Conservation (phyloP, 139 green algal species). For the Pleodorina starrii region DNA sequence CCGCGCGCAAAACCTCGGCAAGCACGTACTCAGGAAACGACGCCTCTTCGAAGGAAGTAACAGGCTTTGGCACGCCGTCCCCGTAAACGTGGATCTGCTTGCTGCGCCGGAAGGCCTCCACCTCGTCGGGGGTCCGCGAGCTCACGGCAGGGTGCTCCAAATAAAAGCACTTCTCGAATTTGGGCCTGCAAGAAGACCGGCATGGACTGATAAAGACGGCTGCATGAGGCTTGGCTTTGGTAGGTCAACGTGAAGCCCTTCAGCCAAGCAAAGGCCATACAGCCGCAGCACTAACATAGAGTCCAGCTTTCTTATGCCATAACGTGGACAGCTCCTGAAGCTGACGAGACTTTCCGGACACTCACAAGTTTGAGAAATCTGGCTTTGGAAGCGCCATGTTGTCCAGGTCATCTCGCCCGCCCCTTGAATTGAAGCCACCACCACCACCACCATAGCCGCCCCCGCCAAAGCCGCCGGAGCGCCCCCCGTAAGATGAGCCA, state of each 20-base stretch:
- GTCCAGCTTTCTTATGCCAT: no score
- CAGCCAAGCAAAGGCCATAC: no score
- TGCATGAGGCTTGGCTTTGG: no score
- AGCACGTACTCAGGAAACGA: conserved; percentile 92
- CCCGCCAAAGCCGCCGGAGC: conserved; percentile 52
- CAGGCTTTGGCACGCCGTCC: conserved; percentile 81
- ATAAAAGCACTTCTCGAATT: conserved; percentile 52
- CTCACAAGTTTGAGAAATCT: conserved; percentile 45
- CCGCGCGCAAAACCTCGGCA: conserved; percentile 77
- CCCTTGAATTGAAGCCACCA: conserved; percentile 51
- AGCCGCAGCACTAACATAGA: no score
- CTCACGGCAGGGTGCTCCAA: conserved; percentile 89
- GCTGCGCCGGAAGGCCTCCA: conserved; percentile 82
- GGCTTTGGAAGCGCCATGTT: conserved; percentile 71
- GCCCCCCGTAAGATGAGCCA: conserved; percentile 20
- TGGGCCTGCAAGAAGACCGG: neutral
- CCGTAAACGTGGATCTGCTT: conserved; percentile 82
- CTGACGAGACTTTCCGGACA: no score
- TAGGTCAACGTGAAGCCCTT: no score
- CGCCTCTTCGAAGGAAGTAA: conserved; percentile 85
- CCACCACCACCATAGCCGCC: conserved; percentile 47
- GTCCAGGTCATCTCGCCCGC: conserved; percentile 78
- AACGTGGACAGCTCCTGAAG: no score
- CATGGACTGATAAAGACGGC: no score
- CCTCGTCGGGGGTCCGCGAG: conserved; percentile 72